Evolutionary conservation across 169 alveolate species (phyloP).

Genomic region (Cryptosporidium felis): DNA sequence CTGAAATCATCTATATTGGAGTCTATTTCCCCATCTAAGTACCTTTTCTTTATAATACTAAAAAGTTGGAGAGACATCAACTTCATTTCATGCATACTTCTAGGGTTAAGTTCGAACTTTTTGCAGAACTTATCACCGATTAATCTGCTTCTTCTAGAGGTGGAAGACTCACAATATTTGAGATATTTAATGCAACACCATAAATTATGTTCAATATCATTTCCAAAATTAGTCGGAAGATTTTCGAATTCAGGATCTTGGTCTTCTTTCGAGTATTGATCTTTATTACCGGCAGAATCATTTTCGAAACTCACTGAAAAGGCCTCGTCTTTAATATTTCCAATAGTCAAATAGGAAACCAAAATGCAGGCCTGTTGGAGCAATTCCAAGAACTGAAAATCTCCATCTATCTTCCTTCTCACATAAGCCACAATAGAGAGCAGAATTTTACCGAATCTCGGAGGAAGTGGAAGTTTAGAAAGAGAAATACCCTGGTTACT

Average conservation of each 20-base stretch:
- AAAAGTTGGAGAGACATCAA: constrained; percentile 43
- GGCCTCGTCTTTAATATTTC: constrained; percentile 26
- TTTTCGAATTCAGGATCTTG: not conserved
- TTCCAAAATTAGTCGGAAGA: constrained; percentile 27
- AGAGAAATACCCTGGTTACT: constrained; percentile 31
- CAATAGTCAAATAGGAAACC: constrained; percentile 31
- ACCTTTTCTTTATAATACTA: constrained; percentile 5
- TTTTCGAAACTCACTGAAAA: not conserved
- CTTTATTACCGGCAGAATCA: no score
- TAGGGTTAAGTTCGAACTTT: constrained; percentile 7
- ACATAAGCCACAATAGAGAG: constrained; percentile 13
- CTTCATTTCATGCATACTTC: constrained; percentile 42
- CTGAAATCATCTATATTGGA: not conserved
- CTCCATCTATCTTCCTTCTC: not conserved
- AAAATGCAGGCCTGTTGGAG: constrained; percentile 40
- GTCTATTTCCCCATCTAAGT: not conserved
- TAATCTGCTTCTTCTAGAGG: not conserved
- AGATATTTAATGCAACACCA: constrained; percentile 50
- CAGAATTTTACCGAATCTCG: constrained; percentile 46
- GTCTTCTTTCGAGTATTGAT: not conserved
- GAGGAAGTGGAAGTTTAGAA: constrained; percentile 29
- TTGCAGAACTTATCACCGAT: not conserved
- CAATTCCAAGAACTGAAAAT: not conserved
- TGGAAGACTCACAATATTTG: constrained; percentile 17
- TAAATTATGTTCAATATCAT: constrained; percentile 32